These are phyloP conservation scores for Tetrapisispora arboricola DNA, from an alignment of 805 yeast genomes.

Conservation along the genomic window DNA sequence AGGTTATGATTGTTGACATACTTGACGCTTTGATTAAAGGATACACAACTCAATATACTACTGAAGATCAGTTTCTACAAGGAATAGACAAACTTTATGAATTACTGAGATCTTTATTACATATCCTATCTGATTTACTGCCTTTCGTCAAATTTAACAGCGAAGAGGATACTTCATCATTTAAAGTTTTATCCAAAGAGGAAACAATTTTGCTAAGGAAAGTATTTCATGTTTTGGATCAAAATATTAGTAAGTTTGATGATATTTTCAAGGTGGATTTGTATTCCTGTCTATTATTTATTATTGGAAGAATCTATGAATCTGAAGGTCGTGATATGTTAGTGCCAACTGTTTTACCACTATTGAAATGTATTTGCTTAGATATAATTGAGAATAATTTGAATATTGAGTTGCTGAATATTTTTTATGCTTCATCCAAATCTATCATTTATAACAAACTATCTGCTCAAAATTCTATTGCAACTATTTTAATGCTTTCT, in stretches of 20 bases:
- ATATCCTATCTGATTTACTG: slow-evolving; percentile 47
- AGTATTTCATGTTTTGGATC: slow-evolving; percentile 43
- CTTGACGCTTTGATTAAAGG: slow-evolving; percentile 44
- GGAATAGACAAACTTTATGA: slow-evolving; percentile 79
- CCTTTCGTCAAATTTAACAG: slow-evolving; percentile 48
- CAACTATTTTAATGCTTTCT: slow-evolving; percentile 37
- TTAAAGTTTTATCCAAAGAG: slow-evolving; percentile 7
- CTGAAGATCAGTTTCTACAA: slow-evolving; percentile 35
- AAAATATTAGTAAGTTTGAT: slow-evolving; percentile 57
- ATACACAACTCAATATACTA: slow-evolving; percentile 22
- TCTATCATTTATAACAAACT: slow-evolving; percentile 11
- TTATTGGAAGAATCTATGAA: slow-evolving; percentile 48
- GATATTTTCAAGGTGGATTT: slow-evolving; percentile 60
- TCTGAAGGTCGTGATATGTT: slow-evolving; percentile 32
- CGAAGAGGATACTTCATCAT: slow-evolving; percentile 1
- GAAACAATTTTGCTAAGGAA: slow-evolving; percentile 39
- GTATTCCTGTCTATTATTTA: slow-evolving; percentile 55
- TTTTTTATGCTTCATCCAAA: slow-evolving; percentile 33
- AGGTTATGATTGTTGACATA: slow-evolving; percentile 41
- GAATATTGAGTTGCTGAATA: slow-evolving; percentile 21
- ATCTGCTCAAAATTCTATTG: slow-evolving; percentile 29
- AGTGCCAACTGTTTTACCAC: slow-evolving; percentile 43
- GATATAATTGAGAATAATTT: slow-evolving; percentile 24
- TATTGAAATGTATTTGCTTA: slow-evolving; percentile 37
- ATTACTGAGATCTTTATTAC: slow-evolving; percentile 55